Base-by-base conservation (phyloP, 139 green algal genomes). In the Haematococcus lacustris region DNA sequence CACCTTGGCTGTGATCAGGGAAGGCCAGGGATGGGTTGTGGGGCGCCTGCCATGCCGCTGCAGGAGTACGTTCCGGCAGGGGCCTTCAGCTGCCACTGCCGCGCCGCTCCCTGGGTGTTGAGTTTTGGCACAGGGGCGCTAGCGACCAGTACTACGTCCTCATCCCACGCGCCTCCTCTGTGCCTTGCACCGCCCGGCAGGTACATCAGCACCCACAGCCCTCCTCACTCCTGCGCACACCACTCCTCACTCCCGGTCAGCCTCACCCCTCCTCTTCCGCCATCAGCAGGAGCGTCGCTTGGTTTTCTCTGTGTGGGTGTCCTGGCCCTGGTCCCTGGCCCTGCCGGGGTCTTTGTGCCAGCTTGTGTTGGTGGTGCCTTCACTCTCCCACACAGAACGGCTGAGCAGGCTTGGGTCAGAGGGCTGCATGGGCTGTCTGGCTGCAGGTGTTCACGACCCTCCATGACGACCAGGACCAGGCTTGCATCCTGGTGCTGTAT, bases 391-490 rank as follows among this genome's bases (percentile, higher is more conserved):
- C n/a, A n/a, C n/a, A n/a, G n/a, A n/a, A n/a, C n/a, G n/a, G n/a
- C n/a, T n/a, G n/a, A n/a, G n/a, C n/a, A n/a, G n/a, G n/a, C n/a
- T n/a, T n/a, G n/a, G n/a, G n/a, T n/a, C n/a, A n/a, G n/a, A n/a
- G n/a, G n/a, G n/a, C n/a, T n/a, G n/a, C n/a, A n/a, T n/a, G n/a
- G n/a, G n/a, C n/a, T n/a, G n/a, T n/a, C n/a, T n/a, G n/a, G n/a
- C n/a, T n/a, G n/a, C 71, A 79, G 53, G 66, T 86, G 43, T 88
- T 88, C 76, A 88, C 82, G 53, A 88, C 82, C 2, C 59, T 88
- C 71, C 76, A 85, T 64, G 82, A 88, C 73, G 80, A 88, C 74
- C 81, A 86, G 72, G 76, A 85, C 2, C 71, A 82, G 75, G 78
- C 78, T 2, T 87, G 74, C 71, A 85, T 87, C 70, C 71, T 85